These are phyloP conservation scores for Macrolepiota dolichaula DNA, from an alignment of 768 basidiomycete species.

Conservation along the genomic window DNA sequence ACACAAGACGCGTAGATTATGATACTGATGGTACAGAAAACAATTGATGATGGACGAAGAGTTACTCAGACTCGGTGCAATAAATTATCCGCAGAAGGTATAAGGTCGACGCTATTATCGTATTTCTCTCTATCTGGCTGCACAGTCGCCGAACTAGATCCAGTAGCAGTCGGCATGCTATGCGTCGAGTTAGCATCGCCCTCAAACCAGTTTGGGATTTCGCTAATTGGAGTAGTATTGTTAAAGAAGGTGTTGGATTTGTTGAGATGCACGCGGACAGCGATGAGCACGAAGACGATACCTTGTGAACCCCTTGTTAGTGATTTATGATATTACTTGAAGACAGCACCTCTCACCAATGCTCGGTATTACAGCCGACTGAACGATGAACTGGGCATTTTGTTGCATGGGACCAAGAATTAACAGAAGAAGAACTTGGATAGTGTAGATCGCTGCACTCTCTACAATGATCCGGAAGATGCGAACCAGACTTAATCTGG, in stretches of 20 bases:
- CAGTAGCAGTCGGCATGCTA: neutral
- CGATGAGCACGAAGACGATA: slow-evolving; percentile 28
- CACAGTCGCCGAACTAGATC: neutral
- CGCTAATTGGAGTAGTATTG: slow-evolving; percentile 12
- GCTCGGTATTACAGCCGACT: slow-evolving; percentile 23
- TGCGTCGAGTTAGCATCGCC: neutral
- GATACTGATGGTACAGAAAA: neutral
- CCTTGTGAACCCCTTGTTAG: slow-evolving; percentile 16
- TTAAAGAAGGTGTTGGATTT: slow-evolving; percentile 16
- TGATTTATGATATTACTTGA: neutral
- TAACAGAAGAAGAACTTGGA: slow-evolving; percentile 23
- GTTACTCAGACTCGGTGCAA: neutral
- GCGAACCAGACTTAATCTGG: slow-evolving; percentile 15
- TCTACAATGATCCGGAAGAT: slow-evolving; percentile 28
- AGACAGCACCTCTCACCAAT: slow-evolving; percentile 19
- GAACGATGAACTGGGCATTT: slow-evolving; percentile 24
- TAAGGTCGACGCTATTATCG: neutral
- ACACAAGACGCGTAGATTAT: neutral
- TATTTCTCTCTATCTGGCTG: neutral
- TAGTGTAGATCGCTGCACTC: slow-evolving; percentile 28
- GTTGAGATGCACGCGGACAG: slow-evolving; percentile 24
- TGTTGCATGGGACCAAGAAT: slow-evolving; percentile 22
- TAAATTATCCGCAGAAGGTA: slow-evolving; percentile 6
- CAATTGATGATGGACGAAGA: neutral
- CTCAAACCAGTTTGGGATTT: slow-evolving; percentile 19